phyloP scores from a whole-genome alignment of 202 grass and related monocot species.

The Hordeum pubiflorum region DNA sequence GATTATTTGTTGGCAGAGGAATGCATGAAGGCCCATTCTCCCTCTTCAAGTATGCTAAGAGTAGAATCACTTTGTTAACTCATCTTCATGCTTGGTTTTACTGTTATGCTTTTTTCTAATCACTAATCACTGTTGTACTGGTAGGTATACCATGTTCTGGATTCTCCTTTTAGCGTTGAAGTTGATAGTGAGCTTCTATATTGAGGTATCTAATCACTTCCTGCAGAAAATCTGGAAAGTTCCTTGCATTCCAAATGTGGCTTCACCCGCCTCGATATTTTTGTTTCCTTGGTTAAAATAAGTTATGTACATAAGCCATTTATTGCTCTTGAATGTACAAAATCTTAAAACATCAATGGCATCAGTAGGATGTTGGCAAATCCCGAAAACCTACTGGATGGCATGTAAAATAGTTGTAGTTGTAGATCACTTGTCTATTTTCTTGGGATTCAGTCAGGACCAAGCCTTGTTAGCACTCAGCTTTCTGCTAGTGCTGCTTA shows the following conservation, averaged over 20 bases:
- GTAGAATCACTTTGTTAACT: constrained; percentile 16
- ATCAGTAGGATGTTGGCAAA: not conserved
- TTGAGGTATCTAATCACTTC: constrained; percentile 58
- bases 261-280: not conserved
- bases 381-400: not conserved
- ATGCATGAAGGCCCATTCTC: constrained; percentile 99
- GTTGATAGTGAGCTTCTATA: constrained; percentile 84
- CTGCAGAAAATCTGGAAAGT: not conserved
- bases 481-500: not conserved
- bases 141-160: constrained; percentile 96
- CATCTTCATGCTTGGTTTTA: constrained; percentile 16
- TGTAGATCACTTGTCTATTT: not conserved
- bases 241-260: not conserved
- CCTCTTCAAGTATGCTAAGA: constrained; percentile 83
- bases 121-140: constrained; percentile 16
- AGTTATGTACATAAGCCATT: not conserved
- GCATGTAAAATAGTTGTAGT: not conserved
- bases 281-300: constrained; percentile 7
- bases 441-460: constrained; percentile 5
- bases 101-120: constrained; percentile 4
- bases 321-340: not conserved
- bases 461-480: not conserved
- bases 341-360: not conserved
- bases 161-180: constrained; percentile 84
- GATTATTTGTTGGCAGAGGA: constrained; percentile 93